phyloP scores from a whole-genome alignment of 176 grass and related monocot species.

The Neostapfia colusana region DNA sequence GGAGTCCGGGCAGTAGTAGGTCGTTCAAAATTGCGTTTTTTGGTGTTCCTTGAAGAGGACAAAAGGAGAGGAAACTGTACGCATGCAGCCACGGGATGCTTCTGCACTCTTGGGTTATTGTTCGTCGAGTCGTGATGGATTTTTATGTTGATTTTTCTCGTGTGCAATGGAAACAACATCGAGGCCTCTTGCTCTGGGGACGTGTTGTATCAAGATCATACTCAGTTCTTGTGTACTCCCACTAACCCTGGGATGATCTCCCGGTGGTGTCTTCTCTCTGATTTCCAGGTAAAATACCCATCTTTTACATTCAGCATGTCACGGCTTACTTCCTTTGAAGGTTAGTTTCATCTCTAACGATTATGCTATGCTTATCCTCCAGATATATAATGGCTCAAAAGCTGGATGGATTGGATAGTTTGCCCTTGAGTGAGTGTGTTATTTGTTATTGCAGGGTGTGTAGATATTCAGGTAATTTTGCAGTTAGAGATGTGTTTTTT shows the following conservation, averaged over 20 bases:
- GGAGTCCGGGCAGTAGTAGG: conserved; percentile 57
- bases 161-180: conserved; percentile 43
- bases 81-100: conserved; percentile 45
- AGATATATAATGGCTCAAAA: conserved; percentile 53
- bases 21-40: not conserved
- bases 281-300: conserved; percentile 15
- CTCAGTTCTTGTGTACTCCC: conserved; percentile 19
- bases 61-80: conserved; percentile 38
- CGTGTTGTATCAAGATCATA: conserved; percentile 45
- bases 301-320: not conserved
- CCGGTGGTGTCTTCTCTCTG: not conserved
- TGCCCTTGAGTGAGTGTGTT: conserved; percentile 37
- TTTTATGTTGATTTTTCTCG: conserved; percentile 55
- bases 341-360: not conserved
- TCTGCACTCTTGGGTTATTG: conserved; percentile 40
- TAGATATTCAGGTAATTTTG: conserved; percentile 65
- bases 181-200: conserved; percentile 45
- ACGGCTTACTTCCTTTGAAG: not conserved
- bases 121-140: conserved; percentile 50
- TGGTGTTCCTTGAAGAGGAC: conserved; percentile 12
- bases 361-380: conserved; percentile 18
- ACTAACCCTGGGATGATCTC: conserved; percentile 26
- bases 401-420: conserved; percentile 40
- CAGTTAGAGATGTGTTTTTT: conserved; percentile 43
- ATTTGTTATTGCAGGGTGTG: conserved; percentile 64